Evolutionary conservation across 257 asterid genomes (phyloP), one percentile per base, ranked within the genome.

Genomic region (Solanum dulcamara): DNA sequence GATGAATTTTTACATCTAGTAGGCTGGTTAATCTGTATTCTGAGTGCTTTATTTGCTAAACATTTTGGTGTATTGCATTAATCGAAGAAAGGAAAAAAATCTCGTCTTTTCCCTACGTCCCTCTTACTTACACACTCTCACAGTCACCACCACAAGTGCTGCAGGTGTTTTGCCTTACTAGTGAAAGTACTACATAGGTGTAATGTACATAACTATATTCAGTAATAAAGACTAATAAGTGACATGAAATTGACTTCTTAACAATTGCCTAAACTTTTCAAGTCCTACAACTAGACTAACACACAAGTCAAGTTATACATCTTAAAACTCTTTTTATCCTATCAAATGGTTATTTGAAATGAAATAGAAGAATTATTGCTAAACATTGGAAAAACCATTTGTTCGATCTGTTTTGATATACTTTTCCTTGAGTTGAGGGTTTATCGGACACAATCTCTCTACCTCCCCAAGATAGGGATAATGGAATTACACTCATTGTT

Each of bases 371-470:
- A n/a, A n/a, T n/a, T 33, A 68, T 67, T 67, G 10, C 35, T 1
- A 35, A 35, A 9, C 79, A 18, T 68, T 68, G 79, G 28, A 68
- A 35, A 68, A 35, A 15, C 28, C 13, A 33, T 37, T 18, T 6
- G 70, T 37, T 38, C 42, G 42, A 38, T 7, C 7, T 46, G 46
- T 10, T 40, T 55, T 55, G 2, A 22, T 55, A 22, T 8, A 15
- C 15, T 4, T n/a, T 1, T n/a, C 32, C 66, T n/a, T 10, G 66
- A 20, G 28, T 55, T 11, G 13, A 20, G 28, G 30, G 7, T 59
- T n/a, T 57, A 5, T n/a, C 3, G 0, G 0, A 57, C 10, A n/a
- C 0, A 53, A 0, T 17, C 10, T 51, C 10, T 51, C 59, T 51
- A 51, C 11, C 59, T 51, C 10, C 0, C 59, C 6, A 51, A 51